phyloP scores from a whole-genome alignment of 345 rosid species.

The Schrenkiella parvula region DNA sequence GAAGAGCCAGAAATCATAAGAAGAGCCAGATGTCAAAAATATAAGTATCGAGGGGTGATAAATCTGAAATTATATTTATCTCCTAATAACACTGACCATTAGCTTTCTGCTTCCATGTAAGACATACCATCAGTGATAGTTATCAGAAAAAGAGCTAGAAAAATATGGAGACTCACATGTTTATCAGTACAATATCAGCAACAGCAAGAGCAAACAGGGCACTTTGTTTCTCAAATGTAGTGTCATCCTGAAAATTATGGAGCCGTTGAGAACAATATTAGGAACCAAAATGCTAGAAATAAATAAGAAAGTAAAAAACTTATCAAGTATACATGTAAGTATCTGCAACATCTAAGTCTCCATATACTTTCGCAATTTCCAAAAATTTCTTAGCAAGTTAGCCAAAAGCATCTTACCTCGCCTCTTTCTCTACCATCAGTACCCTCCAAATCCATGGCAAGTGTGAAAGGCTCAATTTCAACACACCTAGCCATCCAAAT shows the following conservation, averaged over 20 bases:
- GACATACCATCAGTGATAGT: background rate
- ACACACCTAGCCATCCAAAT: slow-evolving; percentile 70
- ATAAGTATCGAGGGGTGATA: background rate
- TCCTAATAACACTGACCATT: background rate
- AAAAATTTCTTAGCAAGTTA: background rate
- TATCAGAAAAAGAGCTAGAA: background rate
- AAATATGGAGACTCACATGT: slow-evolving; percentile 50
- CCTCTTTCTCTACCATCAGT: slow-evolving; percentile 86
- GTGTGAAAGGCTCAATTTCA: slow-evolving; percentile 66
- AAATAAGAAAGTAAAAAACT: background rate
- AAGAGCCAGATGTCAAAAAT: background rate
- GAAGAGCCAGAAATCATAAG: background rate
- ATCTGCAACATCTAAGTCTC: background rate
- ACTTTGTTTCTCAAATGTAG: slow-evolving; percentile 78
- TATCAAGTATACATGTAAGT: background rate
- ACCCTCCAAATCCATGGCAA: slow-evolving; percentile 83
- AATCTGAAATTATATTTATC: background rate
- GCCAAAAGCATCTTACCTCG: slow-evolving; percentile 45
- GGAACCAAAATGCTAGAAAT: background rate
- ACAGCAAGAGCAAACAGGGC: slow-evolving; percentile 64
- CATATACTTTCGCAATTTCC: background rate
- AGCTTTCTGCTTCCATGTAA: background rate
- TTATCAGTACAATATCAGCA: slow-evolving; percentile 72
- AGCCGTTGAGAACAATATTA: background rate
- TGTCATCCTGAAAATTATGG: slow-evolving; percentile 59